phyloP scores from a whole-genome alignment of 2,329 filamentous ascomycete genomes.

The Juglanconis sp. region DNA sequence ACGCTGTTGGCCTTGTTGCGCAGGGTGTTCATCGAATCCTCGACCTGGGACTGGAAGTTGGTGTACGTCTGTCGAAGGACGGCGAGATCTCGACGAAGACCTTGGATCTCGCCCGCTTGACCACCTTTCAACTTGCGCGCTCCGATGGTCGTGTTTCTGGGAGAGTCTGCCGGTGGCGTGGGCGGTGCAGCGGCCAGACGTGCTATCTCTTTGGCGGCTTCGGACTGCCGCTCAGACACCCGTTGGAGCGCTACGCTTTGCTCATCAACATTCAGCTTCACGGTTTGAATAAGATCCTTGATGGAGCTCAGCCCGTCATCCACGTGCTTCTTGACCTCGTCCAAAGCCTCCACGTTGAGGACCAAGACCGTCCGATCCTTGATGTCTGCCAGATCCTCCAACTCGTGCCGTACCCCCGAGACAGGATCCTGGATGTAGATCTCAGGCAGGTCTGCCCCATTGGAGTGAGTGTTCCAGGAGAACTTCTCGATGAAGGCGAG shows the following conservation, averaged over 20 bases:
- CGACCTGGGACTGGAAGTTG: slow-evolving; percentile 82
- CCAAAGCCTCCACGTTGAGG: slow-evolving; percentile 85
- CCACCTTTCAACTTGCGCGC: slow-evolving; percentile 49
- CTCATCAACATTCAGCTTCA: slow-evolving; percentile 79
- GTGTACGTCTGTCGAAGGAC: slow-evolving; percentile 91
- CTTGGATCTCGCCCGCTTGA: slow-evolving; percentile 76
- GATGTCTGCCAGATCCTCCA: slow-evolving; percentile 89
- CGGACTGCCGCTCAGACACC: slow-evolving; percentile 87
- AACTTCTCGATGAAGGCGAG: slow-evolving; percentile 99
- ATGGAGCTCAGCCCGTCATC: slow-evolving; percentile 85
- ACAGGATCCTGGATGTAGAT: slow-evolving; percentile 97
- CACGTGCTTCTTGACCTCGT: slow-evolving; percentile 95
- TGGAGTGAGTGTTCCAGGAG: slow-evolving; percentile 95
- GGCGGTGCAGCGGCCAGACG: slow-evolving; percentile 48
- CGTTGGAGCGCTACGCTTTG: slow-evolving; percentile 79
- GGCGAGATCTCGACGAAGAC: slow-evolving; percentile 80
- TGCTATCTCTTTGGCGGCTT: slow-evolving; percentile 83
- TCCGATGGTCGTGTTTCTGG: slow-evolving; percentile 37
- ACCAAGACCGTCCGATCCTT: slow-evolving; percentile 95
- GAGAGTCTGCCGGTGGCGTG: slow-evolving; percentile 43
- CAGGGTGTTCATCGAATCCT: slow-evolving; percentile 80
- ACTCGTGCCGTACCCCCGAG: slow-evolving; percentile 92
- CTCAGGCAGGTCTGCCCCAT: slow-evolving; percentile 87
- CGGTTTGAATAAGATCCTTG: slow-evolving; percentile 77
- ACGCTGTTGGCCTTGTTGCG: slow-evolving; percentile 78